Conservation (phyloP, 2,329 filamentous ascomycete genomes). For the Penicillium sp. region DNA sequence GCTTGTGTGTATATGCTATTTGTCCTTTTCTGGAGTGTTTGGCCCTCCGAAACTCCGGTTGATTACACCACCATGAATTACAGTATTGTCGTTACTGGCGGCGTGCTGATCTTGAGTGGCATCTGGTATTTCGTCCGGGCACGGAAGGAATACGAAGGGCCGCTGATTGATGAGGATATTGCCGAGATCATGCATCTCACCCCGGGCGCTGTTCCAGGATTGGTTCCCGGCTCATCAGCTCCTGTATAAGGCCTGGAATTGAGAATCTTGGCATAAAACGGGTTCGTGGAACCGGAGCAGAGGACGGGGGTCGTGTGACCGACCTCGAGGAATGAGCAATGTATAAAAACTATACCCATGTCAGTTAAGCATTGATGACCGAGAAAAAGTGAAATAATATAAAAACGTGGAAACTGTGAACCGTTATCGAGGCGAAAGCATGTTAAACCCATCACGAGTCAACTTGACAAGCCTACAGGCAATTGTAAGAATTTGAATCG, state of each 20-base stretch:
- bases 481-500: neutral
- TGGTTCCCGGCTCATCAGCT: neutral
- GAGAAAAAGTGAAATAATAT: neutral
- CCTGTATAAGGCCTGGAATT: neutral
- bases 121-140: slow-evolving; percentile 49
- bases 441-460: too few relatives aligned
- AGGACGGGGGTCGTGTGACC: neutral
- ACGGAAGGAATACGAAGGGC: slow-evolving; percentile 48
- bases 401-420: neutral
- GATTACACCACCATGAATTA: slow-evolving; percentile 49
- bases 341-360: neutral
- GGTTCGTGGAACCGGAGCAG: neutral
- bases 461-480: too few relatives aligned
- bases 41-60: slow-evolving; percentile 40
- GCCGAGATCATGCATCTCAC: slow-evolving; percentile 21
- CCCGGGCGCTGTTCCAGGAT: slow-evolving; percentile 7
- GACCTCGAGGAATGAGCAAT: neutral
- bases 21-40: slow-evolving; percentile 58
- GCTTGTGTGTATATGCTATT: slow-evolving; percentile 55
- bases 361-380: neutral
- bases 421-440: too few relatives aligned
- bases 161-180: slow-evolving; percentile 35
- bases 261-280: neutral
- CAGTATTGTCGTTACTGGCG: slow-evolving; percentile 46
- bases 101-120: slow-evolving; percentile 46